Conservation (phyloP, 176 grass and related monocot species). For the maize (Zea mays) region DNA sequence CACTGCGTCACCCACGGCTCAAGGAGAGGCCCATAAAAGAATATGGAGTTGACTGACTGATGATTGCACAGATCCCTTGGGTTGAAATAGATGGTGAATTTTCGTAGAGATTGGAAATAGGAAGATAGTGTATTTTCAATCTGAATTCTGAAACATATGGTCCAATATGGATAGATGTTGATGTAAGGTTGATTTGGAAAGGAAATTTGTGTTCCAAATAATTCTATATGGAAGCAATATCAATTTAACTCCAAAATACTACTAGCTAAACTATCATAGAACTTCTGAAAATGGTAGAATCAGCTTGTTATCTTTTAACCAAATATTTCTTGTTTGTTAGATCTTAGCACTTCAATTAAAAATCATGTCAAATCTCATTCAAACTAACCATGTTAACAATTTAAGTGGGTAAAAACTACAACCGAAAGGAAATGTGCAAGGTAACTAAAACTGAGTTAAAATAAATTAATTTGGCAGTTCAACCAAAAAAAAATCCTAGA, state of each 20-base stretch:
- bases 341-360: not conserved
- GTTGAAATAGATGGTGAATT: constrained; percentile 49
- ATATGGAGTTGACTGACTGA: constrained; percentile 33
- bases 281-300: constrained; percentile 2
- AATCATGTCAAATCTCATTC: constrained; percentile 1
- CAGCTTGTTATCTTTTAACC: not conserved
- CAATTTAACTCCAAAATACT: not conserved
- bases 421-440: not conserved
- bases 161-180: not conserved
- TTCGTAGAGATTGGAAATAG: not conserved
- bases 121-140: constrained; percentile 11
- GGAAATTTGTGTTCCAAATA: not conserved
- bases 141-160: not conserved
- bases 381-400: constrained; percentile 15
- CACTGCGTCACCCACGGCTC: constrained; percentile 40
- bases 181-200: not conserved
- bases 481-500: not conserved
- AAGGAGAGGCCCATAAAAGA: constrained; percentile 48
- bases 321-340: not conserved
- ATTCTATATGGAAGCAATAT: not conserved
- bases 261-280: not conserved
- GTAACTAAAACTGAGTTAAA: not conserved
- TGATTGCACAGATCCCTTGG: constrained; percentile 39
- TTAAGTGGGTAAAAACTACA: not conserved
- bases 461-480: constrained; percentile 6